Evolutionary conservation across 2,329 filamentous ascomycete genomes (phyloP).

Genomic region (Cephalotrichum gorgonifer): DNA sequence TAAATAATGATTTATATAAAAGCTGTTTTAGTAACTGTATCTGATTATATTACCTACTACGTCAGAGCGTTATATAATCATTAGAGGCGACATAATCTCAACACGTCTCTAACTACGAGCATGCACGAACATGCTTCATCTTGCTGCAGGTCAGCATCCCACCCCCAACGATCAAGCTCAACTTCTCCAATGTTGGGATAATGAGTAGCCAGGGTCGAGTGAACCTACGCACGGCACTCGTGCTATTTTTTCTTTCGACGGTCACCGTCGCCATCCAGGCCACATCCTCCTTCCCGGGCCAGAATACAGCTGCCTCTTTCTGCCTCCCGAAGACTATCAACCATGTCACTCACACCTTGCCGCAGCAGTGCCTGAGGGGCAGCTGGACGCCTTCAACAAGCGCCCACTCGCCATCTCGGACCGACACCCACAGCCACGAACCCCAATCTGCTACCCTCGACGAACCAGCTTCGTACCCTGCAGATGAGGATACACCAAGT

Average conservation of each 20-base stretch:
- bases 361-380: slow-evolving; percentile 65
- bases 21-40: not conserved
- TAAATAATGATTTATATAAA: slow-evolving; percentile 1
- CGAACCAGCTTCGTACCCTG: not conserved
- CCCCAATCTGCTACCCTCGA: slow-evolving; percentile 1
- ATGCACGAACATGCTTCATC: not conserved
- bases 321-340: slow-evolving; percentile 47
- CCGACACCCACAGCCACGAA: slow-evolving; percentile 1
- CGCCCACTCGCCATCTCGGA: not conserved
- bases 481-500: slow-evolving; percentile 10
- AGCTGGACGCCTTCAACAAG: slow-evolving; percentile 30
- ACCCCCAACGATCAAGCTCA: not conserved
- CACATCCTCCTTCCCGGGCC: not conserved
- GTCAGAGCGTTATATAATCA: not conserved
- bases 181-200: not conserved
- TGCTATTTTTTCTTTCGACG: not conserved
- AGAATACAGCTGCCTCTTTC: not conserved
- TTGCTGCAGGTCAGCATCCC: too few species aligned
- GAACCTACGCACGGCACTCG: not conserved
- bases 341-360: slow-evolving; percentile 69
- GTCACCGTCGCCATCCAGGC: not conserved
- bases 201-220: not conserved
- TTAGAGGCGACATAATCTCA: too few species aligned
- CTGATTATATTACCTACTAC: not conserved
- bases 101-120: not conserved